Evolutionary conservation across 768 basidiomycete species (phyloP), one percentile per base, ranked within the genome.

Genomic region (Mycena amicta): DNA sequence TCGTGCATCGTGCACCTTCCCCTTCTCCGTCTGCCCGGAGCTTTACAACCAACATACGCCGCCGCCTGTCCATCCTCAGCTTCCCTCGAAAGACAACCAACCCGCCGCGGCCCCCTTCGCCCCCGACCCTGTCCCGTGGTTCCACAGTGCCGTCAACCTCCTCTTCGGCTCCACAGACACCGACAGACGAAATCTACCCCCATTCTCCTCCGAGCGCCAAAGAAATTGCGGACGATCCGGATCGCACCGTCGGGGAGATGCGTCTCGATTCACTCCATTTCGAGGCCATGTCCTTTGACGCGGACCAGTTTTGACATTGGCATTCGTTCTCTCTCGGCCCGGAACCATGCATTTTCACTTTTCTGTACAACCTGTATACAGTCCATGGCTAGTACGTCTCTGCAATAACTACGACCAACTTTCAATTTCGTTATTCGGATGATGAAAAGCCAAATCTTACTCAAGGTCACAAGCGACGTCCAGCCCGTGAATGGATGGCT

Each of bases 401-500:
- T 45, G 70, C 66, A 29, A 72, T 62, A 50, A 72, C 71, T 72
- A 40, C 37, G 23, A 22, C 20, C 45, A 29, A 59, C 30, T 27
- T 39, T 49, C 6, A 26, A 29, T 23, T 50, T 31, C 40, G 11
- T 27, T n/a, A 25, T 39, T 18, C 43, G n/a, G 29, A 49, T 31
- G 45, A 15, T 22, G 26, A 40, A 30, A 20, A 43, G 52, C 1
- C 46, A 45, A 23, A 22, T 81, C 93, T 80, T 72, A 96, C 94
- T 94, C 66, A 96, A 74, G 28, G 92, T 86, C 23, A 93, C 83
- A 43, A 96, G 77, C 45, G 94, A 93, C 26, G 95, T 95, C 95
- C 95, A 97, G 11, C 95, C 95, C 12, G 95, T 97, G 76, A 98
- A 98, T 0, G 95, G 95, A 72, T 96, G 93, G 67, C 95, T 95